Percentiles rank a stretch among this genome's conserved stretches.
These are phyloP conservation scores for Mycena indigotica DNA, from an alignment of 768 basidiomycete species.

Conservation along the genomic window DNA sequence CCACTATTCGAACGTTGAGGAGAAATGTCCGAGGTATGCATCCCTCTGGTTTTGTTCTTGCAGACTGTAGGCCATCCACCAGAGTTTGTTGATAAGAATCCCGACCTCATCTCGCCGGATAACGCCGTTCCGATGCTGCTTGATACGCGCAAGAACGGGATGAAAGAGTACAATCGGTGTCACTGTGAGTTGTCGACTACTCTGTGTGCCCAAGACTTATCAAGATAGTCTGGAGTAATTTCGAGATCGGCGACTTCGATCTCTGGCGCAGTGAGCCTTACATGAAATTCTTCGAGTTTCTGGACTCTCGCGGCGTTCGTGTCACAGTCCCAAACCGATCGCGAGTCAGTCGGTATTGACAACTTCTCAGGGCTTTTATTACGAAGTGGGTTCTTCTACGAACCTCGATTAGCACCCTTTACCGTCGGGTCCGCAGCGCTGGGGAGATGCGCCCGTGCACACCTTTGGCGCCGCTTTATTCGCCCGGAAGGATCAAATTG, in stretches of 20 bases:
- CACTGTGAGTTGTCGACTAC: constrained; percentile 48
- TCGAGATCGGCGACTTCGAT: constrained; percentile 71
- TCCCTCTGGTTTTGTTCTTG: constrained; percentile 35
- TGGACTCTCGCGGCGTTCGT: constrained; percentile 66
- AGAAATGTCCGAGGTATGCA: constrained; percentile 50
- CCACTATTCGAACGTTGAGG: constrained; percentile 70
- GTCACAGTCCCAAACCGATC: too few relatives aligned
- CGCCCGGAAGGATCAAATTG: neutral
- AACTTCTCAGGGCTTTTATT: neutral
- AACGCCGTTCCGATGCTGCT: constrained; percentile 65
- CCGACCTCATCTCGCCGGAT: constrained; percentile 54
- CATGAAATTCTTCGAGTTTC: constrained; percentile 63
- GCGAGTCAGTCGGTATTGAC: too few relatives aligned
- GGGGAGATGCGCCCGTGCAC: constrained; percentile 89
- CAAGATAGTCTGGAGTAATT: constrained; percentile 62
- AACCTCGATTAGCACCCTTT: too few relatives aligned
- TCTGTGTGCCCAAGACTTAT: neutral
- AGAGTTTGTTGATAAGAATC: constrained; percentile 51
- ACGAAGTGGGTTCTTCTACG: too few relatives aligned
- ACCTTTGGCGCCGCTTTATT: constrained; percentile 50
- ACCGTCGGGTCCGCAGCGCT: too few relatives aligned
- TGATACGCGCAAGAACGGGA: constrained; percentile 51
- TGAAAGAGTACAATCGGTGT: constrained; percentile 64
- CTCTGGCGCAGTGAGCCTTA: constrained; percentile 73
- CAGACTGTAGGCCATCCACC: neutral